Conservation (phyloP, 495 filamentous ascomycete species). For the Bryoglossum gracile region DNA sequence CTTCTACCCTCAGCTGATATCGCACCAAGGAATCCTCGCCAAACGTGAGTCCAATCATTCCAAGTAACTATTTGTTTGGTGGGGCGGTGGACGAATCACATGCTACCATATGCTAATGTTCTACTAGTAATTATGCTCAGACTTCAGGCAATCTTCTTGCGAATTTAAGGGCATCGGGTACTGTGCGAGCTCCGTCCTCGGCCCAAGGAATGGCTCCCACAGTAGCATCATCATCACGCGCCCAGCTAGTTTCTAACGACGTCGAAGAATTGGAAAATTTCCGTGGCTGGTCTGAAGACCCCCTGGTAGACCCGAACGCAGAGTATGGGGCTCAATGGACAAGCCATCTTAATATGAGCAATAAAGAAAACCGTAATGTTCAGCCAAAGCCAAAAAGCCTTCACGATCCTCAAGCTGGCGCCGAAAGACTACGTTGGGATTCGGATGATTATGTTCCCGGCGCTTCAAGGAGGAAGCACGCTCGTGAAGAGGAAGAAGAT, state of each 20-base stretch:
- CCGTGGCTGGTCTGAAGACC: too few species aligned
- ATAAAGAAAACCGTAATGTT: constrained; percentile 23
- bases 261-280: too few species aligned
- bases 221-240: background rate
- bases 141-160: too few species aligned
- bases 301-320: background rate
- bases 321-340: background rate
- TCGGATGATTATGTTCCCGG: constrained; percentile 16
- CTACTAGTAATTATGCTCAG: background rate
- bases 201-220: background rate
- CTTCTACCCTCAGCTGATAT: constrained; percentile 6
- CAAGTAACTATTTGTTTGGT: too few species aligned
- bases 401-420: constrained; percentile 34
- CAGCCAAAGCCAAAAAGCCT: constrained; percentile 17
- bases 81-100: too few species aligned
- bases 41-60: too few species aligned
- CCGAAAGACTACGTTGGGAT: constrained; percentile 27
- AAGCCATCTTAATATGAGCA: constrained; percentile 10
- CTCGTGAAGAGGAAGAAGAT: background rate
- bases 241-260: constrained; percentile 1
- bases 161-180: too few species aligned
- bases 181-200: background rate
- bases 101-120: too few species aligned
- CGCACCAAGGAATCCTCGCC: background rate
- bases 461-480: constrained; percentile 5